Evolutionary conservation across 768 basidiomycete genomes (phyloP).

Genomic region (Atractiella rhizophila): DNA sequence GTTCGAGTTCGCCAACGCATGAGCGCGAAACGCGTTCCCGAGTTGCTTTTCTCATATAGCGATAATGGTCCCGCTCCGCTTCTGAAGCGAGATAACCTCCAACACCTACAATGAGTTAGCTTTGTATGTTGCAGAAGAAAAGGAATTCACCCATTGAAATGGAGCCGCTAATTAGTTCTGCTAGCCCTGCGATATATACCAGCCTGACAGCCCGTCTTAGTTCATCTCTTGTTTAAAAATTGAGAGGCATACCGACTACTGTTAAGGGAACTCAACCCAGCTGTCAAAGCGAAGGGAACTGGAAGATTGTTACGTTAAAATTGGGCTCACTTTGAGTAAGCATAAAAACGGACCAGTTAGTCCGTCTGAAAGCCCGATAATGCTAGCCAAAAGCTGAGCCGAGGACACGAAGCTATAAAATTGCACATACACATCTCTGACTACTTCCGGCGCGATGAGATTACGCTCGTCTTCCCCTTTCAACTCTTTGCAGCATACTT

Average conservation of each 20-base stretch:
- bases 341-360: too few relatives aligned
- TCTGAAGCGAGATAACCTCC: constrained; percentile 94
- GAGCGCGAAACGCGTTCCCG: constrained; percentile 58
- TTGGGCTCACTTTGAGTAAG: background rate
- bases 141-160: constrained; percentile 99
- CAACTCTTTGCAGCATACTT: constrained; percentile 64
- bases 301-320: constrained; percentile 24
- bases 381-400: constrained; percentile 24
- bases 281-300: constrained; percentile 72
- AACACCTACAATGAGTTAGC: too few relatives aligned
- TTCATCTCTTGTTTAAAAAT: too few relatives aligned
- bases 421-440: constrained; percentile 51
- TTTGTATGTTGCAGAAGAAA: too few relatives aligned
- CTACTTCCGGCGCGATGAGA: constrained; percentile 59
- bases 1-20: constrained; percentile 85
- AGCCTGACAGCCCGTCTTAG: constrained; percentile 62
- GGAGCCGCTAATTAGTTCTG: constrained; percentile 86
- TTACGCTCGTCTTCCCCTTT: constrained; percentile 52
- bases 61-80: constrained; percentile 38
- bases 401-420: background rate
- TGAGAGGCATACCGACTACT: too few relatives aligned
- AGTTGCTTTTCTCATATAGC: constrained; percentile 6
- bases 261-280: constrained; percentile 68
- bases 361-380: constrained; percentile 75
- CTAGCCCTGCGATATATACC: constrained; percentile 82